Conservation (phyloP, 257 asterid genomes). For the Gentiana straminea region DNA sequence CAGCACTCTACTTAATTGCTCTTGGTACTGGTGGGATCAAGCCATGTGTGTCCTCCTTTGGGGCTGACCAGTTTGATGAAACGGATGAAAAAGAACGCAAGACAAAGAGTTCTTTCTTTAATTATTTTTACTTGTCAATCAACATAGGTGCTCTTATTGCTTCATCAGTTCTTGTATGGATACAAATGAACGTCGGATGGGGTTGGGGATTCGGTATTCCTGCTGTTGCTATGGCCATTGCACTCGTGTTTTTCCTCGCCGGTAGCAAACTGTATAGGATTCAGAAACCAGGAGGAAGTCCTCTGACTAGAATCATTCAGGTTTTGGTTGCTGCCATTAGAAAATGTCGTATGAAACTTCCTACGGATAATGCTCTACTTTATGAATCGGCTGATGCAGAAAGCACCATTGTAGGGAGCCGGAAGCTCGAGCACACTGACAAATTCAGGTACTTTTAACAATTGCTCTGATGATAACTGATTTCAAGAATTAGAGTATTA, state of each 20-base stretch:
- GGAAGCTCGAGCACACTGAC: constrained; percentile 68
- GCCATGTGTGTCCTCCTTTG: constrained; percentile 89
- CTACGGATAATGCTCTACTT: constrained; percentile 45
- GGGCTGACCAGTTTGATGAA: constrained; percentile 88
- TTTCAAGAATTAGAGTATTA: neutral
- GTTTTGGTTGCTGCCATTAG: constrained; percentile 53
- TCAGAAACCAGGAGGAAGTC: constrained; percentile 87
- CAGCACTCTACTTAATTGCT: constrained; percentile 63
- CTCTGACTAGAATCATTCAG: constrained; percentile 57
- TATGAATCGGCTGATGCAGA: constrained; percentile 50
- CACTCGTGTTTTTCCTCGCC: constrained; percentile 47
- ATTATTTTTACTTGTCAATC: constrained; percentile 76
- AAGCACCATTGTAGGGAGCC: constrained; percentile 50
- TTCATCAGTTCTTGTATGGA: constrained; percentile 69
- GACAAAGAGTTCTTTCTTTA: constrained; percentile 77
- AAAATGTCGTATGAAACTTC: constrained; percentile 31
- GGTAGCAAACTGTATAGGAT: constrained; percentile 56
- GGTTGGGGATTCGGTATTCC: constrained; percentile 90
- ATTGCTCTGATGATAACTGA: neutral
- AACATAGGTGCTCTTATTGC: constrained; percentile 85
- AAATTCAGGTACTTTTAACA: constrained; percentile 39
- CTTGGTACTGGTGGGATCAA: constrained; percentile 94
- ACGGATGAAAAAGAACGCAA: constrained; percentile 53
- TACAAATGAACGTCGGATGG: constrained; percentile 90
- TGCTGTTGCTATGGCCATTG: constrained; percentile 72